These are phyloP conservation scores for Mortierella sp. DNA, from an alignment of 371 early-diverging fungal genomes.

Conservation along the genomic window DNA sequence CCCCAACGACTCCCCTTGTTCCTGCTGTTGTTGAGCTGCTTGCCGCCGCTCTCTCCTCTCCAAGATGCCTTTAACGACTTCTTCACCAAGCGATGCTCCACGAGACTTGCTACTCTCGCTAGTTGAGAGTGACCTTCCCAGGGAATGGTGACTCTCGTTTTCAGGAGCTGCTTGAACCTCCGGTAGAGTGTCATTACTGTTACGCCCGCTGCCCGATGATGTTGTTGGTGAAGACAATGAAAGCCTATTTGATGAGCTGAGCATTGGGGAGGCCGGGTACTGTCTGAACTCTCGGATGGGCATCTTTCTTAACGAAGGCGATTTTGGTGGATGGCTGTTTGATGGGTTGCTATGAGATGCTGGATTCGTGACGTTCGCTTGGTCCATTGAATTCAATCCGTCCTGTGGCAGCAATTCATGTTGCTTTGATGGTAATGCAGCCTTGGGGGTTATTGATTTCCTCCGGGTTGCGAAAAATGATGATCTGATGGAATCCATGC, in stretches of 20 bases:
- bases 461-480: conserved; percentile 42
- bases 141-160: conserved; percentile 27
- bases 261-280: conserved; percentile 42
- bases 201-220: background rate
- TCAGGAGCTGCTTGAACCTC: conserved; percentile 17
- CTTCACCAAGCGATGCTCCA: background rate
- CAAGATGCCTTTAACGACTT: too few species aligned
- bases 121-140: conserved; percentile 8
- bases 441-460: conserved; percentile 29
- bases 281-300: conserved; percentile 41
- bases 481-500: conserved; percentile 31
- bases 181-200: background rate
- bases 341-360: conserved; percentile 6
- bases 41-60: too few species aligned
- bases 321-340: conserved; percentile 12
- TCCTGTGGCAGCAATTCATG: background rate
- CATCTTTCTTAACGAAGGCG: conserved; percentile 42
- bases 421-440: conserved; percentile 14
- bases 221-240: background rate
- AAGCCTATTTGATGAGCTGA: conserved; percentile 22
- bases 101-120: background rate
- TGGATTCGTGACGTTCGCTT: conserved; percentile 10
- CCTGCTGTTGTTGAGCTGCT: background rate
- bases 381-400: conserved; percentile 3
- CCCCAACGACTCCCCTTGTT: background rate